Base-by-base conservation (phyloP, 805 yeast species). In the Saturnispora saitoi region DNA sequence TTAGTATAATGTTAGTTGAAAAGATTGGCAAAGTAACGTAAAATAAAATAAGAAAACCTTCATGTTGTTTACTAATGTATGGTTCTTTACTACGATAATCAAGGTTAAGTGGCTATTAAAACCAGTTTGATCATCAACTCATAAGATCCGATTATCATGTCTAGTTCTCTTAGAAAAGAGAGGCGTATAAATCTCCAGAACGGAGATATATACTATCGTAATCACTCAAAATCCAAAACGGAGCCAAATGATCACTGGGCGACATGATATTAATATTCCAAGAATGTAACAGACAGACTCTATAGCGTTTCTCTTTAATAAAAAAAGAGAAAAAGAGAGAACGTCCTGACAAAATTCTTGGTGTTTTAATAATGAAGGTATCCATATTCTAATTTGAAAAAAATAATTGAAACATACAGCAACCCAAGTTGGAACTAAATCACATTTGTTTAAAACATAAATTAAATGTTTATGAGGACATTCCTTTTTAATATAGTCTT, bases 361-460 rank as follows among this genome's bases (percentile, higher is more conserved):
- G 96, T 96, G 36, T 28, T 15, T 26, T 24, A n/a, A 22, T 20
- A 65, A 54, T 43, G 20, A 31, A 38, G 49, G 54, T 44, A 43
- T 47, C 15, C 34, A n/a, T n/a, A n/a, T n/a, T n/a, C n/a, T n/a
- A n/a, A n/a, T 31, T 43, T 47, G 50, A 53, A 45, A 32, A 41
- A 24, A n/a, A 95, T 74, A 63, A 68, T n/a, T 10, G 28, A 24
- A 28, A 89, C 98, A 78, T 88, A 90, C 98, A 61, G 98, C 97
- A 62, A 88, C 97, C 97, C 98, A 91, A 42, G 96, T 91, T 55
- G 99, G 99, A 46, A 91, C 96, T 62, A 91, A 80, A 74, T 91
- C 99, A 78, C 97, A 90, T 76, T 91, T 91, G 78, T 91, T 91
- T 69, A 91, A 72, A 49, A 93, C 96, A 64, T 84, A 90, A 57